phyloP scores from a whole-genome alignment of 176 grass and related monocot genomes.

The Zizania latifolia region DNA sequence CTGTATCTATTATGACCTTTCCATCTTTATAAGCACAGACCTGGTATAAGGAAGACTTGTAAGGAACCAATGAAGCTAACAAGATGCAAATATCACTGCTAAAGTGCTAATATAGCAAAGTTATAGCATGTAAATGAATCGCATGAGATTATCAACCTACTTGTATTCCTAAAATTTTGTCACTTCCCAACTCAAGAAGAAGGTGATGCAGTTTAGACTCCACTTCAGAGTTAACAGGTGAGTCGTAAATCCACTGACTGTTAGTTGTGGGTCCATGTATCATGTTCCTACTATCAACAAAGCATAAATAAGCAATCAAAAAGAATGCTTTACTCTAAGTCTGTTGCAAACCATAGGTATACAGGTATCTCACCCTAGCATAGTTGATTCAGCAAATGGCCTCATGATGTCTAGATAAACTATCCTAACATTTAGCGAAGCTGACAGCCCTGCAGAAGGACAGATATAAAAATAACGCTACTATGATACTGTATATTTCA shows the following conservation, averaged over 20 bases:
- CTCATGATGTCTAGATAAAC: constrained; percentile 93
- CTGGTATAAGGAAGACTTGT: constrained; percentile 34
- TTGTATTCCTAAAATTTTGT: constrained; percentile 98
- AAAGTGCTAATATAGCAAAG: not conserved
- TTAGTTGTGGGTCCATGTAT: constrained; percentile 20
- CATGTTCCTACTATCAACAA: constrained; percentile 46
- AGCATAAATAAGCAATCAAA: constrained; percentile 23
- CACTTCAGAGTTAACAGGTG: constrained; percentile 77
- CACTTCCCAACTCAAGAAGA: constrained; percentile 65
- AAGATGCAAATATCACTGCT: not conserved
- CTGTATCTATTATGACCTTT: constrained; percentile 96
- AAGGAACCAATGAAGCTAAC: constrained; percentile 2
- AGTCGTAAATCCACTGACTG: constrained; percentile 76
- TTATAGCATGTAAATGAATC: not conserved
- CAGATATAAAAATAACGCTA: constrained; percentile 3
- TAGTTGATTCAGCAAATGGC: constrained; percentile 93
- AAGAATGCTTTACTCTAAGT: constrained; percentile 7
- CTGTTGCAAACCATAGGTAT: constrained; percentile 9
- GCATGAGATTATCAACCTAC: constrained; percentile 36
- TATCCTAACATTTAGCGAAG: constrained; percentile 80
- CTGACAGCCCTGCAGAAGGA: constrained; percentile 66
- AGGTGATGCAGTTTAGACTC: constrained; percentile 75
- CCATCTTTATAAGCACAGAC: constrained; percentile 97
- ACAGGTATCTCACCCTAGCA: constrained; percentile 60
- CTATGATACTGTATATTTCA: not conserved